Evolutionary conservation across 768 basidiomycete species (phyloP).

Genomic region (Exidia glandulosa): DNA sequence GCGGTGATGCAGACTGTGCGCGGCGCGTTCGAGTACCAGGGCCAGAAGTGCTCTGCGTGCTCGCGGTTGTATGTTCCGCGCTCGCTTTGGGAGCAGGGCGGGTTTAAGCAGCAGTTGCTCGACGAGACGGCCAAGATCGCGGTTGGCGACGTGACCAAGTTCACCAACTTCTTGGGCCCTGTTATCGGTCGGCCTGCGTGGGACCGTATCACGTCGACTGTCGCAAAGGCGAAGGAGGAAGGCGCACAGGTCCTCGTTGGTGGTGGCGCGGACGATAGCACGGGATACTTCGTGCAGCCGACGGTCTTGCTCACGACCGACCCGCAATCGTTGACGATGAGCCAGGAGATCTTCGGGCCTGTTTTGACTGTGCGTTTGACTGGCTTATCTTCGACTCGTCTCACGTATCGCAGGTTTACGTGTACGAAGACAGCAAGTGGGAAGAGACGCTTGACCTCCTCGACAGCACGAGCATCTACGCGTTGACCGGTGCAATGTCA

Average conservation of each 20-base stretch:
- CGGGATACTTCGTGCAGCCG: conserved; percentile 88
- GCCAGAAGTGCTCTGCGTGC: conserved; percentile 95
- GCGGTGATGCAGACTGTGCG: conserved; percentile 85
- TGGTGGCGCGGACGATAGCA: conserved; percentile 76
- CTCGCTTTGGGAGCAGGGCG: conserved; percentile 63
- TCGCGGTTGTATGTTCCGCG: conserved; percentile 85
- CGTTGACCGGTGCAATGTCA: conserved; percentile 88
- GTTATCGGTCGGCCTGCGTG: conserved; percentile 88
- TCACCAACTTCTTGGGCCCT: conserved; percentile 85
- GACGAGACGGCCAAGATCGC: conserved; percentile 73
- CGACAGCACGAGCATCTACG: conserved; percentile 79
- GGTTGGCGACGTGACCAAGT: conserved; percentile 67
- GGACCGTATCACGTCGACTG: conserved; percentile 74
- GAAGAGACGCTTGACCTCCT: conserved; percentile 82
- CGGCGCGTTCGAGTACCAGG: conserved; percentile 93
- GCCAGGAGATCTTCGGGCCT: conserved; percentile 94
- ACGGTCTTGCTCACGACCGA: conserved; percentile 91
- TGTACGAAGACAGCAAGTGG: conserved; percentile 79
- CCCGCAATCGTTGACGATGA: conserved; percentile 79
- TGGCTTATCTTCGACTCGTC: neutral
- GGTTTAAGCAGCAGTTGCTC: conserved; percentile 76
- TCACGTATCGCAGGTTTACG: conserved; percentile 46
- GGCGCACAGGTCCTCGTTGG: conserved; percentile 89
- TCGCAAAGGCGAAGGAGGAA: conserved; percentile 74
- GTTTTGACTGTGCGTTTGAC: conserved; percentile 64